Evolutionary conservation across 2,329 filamentous ascomycete genomes (phyloP), one percentile per base, ranked within the genome.

Genomic region (Trichophyton schoenleinii): DNA sequence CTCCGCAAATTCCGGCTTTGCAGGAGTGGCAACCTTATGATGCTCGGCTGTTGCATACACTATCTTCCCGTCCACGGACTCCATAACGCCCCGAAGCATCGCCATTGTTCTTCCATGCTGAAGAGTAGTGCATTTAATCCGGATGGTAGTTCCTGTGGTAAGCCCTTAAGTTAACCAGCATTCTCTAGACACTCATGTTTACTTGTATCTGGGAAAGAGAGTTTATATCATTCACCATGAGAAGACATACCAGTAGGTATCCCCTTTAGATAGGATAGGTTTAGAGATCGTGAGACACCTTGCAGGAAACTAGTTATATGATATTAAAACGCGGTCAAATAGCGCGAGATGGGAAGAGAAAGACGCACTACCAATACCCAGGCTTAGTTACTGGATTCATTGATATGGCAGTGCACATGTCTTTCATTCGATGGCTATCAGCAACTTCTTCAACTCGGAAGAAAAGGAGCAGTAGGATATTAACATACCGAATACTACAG

Each of bases 401-500:
- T 0, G 79, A 78, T 11, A 74, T 74, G 0, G 78, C 80, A 3
- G 79, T 81, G 60, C 77, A 75, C 70, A 83, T 79, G 66, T 85
- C 82, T 69, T 60, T 52, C 15, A 11, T 31, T 25, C 11, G 2
- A 22, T 13, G 11, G 11, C 7, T 53, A 22, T 53, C 13, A 13
- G 22, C 28, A 58, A 18, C 4, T 22, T 20, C 22, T 57, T 18
- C 11, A 13, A 13, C 4, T n/a, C n/a, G 6, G 22, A 4, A 25
- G 31, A 8, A 44, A 18, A 6, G 42, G 9, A 25, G 3, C 42
- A 25, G 36, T 28, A 15, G 31, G 22, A 22, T 31, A 31, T 2
- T 55, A 20, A 72, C 75, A 63, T 66, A 81, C 80, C 89, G 74
- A 92, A 92, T 78, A 92, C 82, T 58, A 92, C 74, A 63, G 87